Percentiles rank a stretch among this genome's conserved stretches.
Conservation (phyloP, 1,284 basidiomycete genomes). For the Xerocomus minutiporus region DNA sequence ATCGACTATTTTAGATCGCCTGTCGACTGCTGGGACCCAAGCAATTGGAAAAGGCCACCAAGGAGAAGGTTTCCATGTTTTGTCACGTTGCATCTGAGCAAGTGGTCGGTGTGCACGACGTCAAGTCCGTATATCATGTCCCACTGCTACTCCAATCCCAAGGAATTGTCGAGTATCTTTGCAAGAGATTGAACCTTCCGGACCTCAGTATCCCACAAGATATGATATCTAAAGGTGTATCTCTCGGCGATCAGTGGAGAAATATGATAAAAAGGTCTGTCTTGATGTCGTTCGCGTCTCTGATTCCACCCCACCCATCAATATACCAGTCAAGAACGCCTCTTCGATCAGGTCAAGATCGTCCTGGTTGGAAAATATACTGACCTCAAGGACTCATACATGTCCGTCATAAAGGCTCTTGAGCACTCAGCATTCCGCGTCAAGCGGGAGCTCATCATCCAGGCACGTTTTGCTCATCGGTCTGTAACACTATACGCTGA, state of each 20-base stretch:
- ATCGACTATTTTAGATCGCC: constrained; percentile 62
- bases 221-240: constrained; percentile 61
- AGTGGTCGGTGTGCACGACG: constrained; percentile 95
- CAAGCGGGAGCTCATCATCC: constrained; percentile 75
- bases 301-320: constrained; percentile 4
- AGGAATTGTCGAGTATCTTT: constrained; percentile 84
- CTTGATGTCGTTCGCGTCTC: not conserved
- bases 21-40: constrained; percentile 76
- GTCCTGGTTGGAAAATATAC: constrained; percentile 98
- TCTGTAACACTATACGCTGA: constrained; percentile 8
- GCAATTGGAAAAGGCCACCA: constrained; percentile 79
- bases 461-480: constrained; percentile 45
- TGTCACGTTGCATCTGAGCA: constrained; percentile 94
- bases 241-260: constrained; percentile 74
- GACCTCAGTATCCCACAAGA: constrained; percentile 52
- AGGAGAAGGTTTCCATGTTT: constrained; percentile 98
- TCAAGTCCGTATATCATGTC: constrained; percentile 96
- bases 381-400: constrained; percentile 95
- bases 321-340: constrained; percentile 71
- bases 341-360: constrained; percentile 89
- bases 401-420: constrained; percentile 95
- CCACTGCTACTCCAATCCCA: constrained; percentile 91
- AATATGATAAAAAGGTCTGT: constrained; percentile 72
- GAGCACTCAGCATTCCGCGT: constrained; percentile 96
- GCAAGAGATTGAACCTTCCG: constrained; percentile 75